Percentiles rank a stretch among this genome's conserved stretches.
Evolutionary conservation across 2,329 filamentous ascomycete genomes (phyloP).

Genomic region (Fusarium incarnatum): DNA sequence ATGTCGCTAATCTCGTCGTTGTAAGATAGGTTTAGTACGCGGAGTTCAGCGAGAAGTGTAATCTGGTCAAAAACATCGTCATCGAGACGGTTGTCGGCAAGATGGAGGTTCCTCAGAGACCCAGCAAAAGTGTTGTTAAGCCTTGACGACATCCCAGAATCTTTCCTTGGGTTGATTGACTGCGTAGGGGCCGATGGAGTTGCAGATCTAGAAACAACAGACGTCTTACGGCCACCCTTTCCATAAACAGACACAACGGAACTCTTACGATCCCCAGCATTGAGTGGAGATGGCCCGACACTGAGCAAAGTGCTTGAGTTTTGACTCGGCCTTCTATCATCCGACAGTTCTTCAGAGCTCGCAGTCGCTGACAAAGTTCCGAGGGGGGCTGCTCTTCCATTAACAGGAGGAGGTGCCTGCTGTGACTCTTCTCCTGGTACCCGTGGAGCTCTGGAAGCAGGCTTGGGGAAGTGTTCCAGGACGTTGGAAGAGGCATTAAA

Average conservation of each 20-base stretch:
- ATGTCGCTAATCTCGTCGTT: slow-evolving; percentile 90
- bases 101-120: slow-evolving; percentile 83
- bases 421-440: slow-evolving; percentile 63
- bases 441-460: slow-evolving; percentile 75
- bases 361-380: slow-evolving; percentile 68
- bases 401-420: slow-evolving; percentile 51
- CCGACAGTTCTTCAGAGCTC: slow-evolving; percentile 81
- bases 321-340: slow-evolving; percentile 82
- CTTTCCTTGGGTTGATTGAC: slow-evolving; percentile 74
- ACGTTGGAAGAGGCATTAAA: slow-evolving; percentile 97
- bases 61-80: slow-evolving; percentile 97
- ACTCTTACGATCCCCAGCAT: slow-evolving; percentile 76
- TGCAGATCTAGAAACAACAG: slow-evolving; percentile 76
- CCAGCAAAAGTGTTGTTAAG: slow-evolving; percentile 88
- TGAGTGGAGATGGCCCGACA: slow-evolving; percentile 77
- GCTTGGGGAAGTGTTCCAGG: slow-evolving; percentile 89
- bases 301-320: slow-evolving; percentile 81
- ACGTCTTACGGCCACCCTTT: slow-evolving; percentile 85
- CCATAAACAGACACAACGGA: slow-evolving; percentile 86
- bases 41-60: slow-evolving; percentile 81
- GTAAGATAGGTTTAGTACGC: slow-evolving; percentile 92
- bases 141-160: slow-evolving; percentile 85
- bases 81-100: slow-evolving; percentile 93
- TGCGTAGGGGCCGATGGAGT: slow-evolving; percentile 63
- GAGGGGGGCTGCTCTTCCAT: slow-evolving; percentile 56